A percentile compares a stretch with the other conserved stretches of the same genome.
Conservation (phyloP, 1,284 basidiomycete genomes). For the Pseudozyma sp. region DNA sequence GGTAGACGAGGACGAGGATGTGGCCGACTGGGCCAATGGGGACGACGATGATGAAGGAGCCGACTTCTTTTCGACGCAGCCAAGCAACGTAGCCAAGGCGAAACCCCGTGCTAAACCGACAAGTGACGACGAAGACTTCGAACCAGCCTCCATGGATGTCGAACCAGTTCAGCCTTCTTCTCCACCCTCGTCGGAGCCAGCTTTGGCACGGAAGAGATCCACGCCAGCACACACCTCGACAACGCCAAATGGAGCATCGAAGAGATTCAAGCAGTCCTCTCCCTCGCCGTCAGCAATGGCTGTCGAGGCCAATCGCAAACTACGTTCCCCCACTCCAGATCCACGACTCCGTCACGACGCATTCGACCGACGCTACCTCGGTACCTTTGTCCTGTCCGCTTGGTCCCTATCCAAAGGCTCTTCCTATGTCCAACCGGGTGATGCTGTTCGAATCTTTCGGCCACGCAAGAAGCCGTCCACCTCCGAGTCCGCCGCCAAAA, state of each 20-base stretch:
- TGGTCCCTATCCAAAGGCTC: slow-evolving; percentile 65
- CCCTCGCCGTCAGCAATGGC: slow-evolving; percentile 9
- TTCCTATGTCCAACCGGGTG: slow-evolving; percentile 59
- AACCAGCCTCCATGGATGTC: slow-evolving; percentile 9
- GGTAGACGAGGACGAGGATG: slow-evolving; percentile 33
- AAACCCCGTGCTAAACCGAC: slow-evolving; percentile 3
- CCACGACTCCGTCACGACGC: slow-evolving; percentile 45
- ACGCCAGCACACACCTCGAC: background rate
- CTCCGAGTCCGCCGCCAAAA: slow-evolving; percentile 11
- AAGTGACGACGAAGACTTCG: slow-evolving; percentile 35
- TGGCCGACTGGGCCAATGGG: slow-evolving; percentile 19
- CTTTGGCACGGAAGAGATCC: slow-evolving; percentile 9
- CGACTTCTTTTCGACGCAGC: slow-evolving; percentile 36
- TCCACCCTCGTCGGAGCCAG: background rate
- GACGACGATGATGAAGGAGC: slow-evolving; percentile 10
- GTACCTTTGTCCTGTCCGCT: slow-evolving; percentile 64
- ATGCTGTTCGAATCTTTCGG: slow-evolving; percentile 57
- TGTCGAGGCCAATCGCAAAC: background rate
- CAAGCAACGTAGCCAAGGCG: slow-evolving; percentile 2
- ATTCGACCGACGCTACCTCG: slow-evolving; percentile 55
- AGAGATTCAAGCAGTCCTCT: slow-evolving; percentile 13
- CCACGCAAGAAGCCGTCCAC: slow-evolving; percentile 46
- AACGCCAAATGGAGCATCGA: background rate
- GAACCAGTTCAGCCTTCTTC: background rate
- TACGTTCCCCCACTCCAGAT: slow-evolving; percentile 35